Percentiles rank a stretch among this genome's conserved stretches.
Evolutionary conservation across 2,329 filamentous ascomycete species (phyloP).

Genomic region (Microdochium bolleyi): DNA sequence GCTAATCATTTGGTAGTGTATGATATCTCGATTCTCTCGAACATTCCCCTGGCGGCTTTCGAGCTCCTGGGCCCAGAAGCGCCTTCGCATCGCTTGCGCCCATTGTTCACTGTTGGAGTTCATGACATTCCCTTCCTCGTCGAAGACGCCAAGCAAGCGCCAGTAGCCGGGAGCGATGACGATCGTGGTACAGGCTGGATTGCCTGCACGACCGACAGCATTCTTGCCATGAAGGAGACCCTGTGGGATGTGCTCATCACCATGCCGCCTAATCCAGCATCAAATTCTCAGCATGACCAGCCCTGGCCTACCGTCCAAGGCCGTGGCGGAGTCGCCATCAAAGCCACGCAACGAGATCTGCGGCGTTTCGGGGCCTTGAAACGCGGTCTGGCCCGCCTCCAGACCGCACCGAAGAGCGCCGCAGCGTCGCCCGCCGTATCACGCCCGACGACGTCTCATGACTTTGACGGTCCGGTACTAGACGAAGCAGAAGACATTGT

Average conservation of each 20-base stretch:
- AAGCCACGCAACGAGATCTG: conserved; percentile 84
- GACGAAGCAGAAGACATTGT: conserved; percentile 47
- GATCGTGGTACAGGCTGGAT: conserved; percentile 67
- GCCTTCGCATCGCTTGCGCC: conserved; percentile 59
- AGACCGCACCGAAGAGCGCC: conserved; percentile 7
- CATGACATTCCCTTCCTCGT: conserved; percentile 81
- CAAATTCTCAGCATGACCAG: conserved; percentile 47
- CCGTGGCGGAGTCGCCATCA: conserved; percentile 56
- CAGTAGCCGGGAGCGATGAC: conserved; percentile 28
- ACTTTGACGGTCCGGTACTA: conserved; percentile 13
- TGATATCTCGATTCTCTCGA: conserved; percentile 85
- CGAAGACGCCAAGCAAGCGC: conserved; percentile 43
- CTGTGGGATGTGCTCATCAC: conserved; percentile 88
- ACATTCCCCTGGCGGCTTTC: conserved; percentile 67
- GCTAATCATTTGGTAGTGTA: conserved; percentile 56
- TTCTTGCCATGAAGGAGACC: conserved; percentile 75
- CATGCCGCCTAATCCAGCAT: conserved; percentile 53
- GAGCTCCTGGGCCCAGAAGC: conserved; percentile 59
- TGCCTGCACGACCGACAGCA: conserved; percentile 91
- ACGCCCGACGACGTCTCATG: conserved; percentile 10
- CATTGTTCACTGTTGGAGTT: conserved; percentile 89
- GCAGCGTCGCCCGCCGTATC: conserved; percentile 13
- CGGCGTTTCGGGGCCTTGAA: conserved; percentile 68
- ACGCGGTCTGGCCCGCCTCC: conserved; percentile 48
- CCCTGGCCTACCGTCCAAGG: conserved; percentile 72